These are phyloP conservation scores for Coniosporium apollinis DNA, from an alignment of 495 filamentous ascomycete species.

Conservation along the genomic window DNA sequence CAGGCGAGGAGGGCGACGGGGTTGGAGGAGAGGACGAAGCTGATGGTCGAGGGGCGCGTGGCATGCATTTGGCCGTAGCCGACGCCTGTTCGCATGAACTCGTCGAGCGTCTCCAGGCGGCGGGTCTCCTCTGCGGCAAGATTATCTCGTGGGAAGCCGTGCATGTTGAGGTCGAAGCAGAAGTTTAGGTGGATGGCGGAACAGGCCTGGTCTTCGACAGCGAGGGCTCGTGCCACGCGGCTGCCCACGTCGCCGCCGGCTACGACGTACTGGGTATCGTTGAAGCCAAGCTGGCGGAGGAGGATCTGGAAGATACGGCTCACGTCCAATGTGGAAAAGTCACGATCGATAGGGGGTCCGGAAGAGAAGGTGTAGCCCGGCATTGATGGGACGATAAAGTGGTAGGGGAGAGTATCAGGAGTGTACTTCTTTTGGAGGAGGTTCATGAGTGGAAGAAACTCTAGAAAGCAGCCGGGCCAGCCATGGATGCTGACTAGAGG, in stretches of 20 bases:
- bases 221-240: conserved; percentile 29
- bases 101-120: conserved; percentile 14
- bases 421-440: conserved; percentile 34
- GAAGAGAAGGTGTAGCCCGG: conserved; percentile 47
- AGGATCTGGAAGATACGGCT: conserved; percentile 37
- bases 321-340: conserved; percentile 28
- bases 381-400: conserved; percentile 47
- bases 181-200: no score
- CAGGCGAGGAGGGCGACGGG: conserved; percentile 50
- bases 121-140: no score
- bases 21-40: conserved; percentile 36
- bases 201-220: conserved; percentile 18
- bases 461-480: conserved; percentile 41
- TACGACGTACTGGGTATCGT: conserved; percentile 37
- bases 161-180: no score
- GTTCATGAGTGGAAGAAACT: conserved; percentile 32
- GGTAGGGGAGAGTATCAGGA: conserved; percentile 40
- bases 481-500: conserved; percentile 45
- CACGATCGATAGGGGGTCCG: conserved; percentile 29
- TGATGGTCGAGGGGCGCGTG: conserved; percentile 44
- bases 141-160: no score
- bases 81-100: conserved; percentile 25
- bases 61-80: conserved; percentile 43
- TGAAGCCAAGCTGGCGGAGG: conserved; percentile 44
- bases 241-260: conserved; percentile 55